Evolutionary conservation across 2,329 filamentous ascomycete genomes (phyloP).

Genomic region (Colletotrichum orbiculare): DNA sequence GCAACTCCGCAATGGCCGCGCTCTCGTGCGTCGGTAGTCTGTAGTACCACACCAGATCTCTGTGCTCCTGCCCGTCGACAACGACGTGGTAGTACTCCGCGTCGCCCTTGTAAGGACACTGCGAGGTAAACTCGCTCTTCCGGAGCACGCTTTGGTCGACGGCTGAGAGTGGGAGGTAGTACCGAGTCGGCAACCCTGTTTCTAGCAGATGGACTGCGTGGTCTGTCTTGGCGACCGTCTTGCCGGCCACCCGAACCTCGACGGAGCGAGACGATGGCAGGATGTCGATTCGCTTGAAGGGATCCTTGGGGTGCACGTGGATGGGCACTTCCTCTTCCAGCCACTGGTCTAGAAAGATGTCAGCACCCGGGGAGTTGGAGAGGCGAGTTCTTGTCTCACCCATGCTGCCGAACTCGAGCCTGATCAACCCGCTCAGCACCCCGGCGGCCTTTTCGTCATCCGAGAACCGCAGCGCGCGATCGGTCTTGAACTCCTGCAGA

Average conservation of each 20-base stretch:
- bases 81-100: slow-evolving; percentile 71
- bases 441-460: slow-evolving; percentile 49
- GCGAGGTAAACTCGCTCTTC: slow-evolving; percentile 62
- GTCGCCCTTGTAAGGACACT: slow-evolving; percentile 75
- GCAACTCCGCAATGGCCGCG: slow-evolving; percentile 61
- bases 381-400: slow-evolving; percentile 38
- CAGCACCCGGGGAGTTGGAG: not conserved
- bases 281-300: slow-evolving; percentile 73
- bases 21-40: slow-evolving; percentile 66
- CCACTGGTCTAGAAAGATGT: slow-evolving; percentile 47
- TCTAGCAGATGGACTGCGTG: slow-evolving; percentile 68
- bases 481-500: slow-evolving; percentile 42
- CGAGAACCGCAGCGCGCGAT: slow-evolving; percentile 52
- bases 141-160: slow-evolving; percentile 58
- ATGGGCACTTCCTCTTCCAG: slow-evolving; percentile 69
- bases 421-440: slow-evolving; percentile 45
- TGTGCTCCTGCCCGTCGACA: slow-evolving; percentile 54
- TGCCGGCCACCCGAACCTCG: slow-evolving; percentile 59
- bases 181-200: slow-evolving; percentile 67
- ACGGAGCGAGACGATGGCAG: slow-evolving; percentile 65
- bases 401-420: slow-evolving; percentile 50
- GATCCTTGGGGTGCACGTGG: slow-evolving; percentile 73
- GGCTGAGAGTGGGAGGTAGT: slow-evolving; percentile 66
- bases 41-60: slow-evolving; percentile 73
- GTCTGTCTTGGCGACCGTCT: slow-evolving; percentile 57